A percentile compares a stretch with the other conserved stretches of the same genome.
Evolutionary conservation across 2,329 filamentous ascomycete species (phyloP).

Genomic region (Zasmidium cellare): DNA sequence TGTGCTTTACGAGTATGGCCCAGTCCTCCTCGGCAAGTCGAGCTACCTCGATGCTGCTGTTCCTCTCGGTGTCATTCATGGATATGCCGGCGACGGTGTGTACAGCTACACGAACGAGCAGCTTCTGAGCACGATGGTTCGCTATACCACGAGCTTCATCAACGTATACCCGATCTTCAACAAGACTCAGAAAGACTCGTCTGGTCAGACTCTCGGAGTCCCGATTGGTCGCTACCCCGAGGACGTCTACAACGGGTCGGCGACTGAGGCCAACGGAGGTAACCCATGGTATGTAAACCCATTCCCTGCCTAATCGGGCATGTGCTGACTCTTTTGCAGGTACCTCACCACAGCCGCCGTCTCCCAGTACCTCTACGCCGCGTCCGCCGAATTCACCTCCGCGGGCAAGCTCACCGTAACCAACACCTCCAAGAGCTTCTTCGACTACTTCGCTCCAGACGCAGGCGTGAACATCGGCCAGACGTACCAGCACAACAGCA

Average conservation of each 20-base stretch:
- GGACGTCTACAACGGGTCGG: conserved; percentile 36
- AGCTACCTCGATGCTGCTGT: conserved; percentile 37
- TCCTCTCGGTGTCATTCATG: conserved; percentile 34
- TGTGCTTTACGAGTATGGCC: conserved; percentile 36
- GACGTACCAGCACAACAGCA: conserved; percentile 26
- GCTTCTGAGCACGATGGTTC: conserved; percentile 31
- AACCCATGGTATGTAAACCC: conserved; percentile 31
- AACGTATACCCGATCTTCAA: conserved; percentile 31
- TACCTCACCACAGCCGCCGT: conserved; percentile 36
- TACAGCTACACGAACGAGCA: conserved; percentile 36
- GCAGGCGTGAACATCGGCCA: conserved; percentile 21
- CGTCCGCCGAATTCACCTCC: conserved; percentile 20
- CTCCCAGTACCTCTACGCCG: conserved; percentile 33
- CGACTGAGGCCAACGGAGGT: conserved; percentile 30
- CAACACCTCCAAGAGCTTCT: conserved; percentile 34
- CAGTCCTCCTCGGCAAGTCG: conserved; percentile 32
- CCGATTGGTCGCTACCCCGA: conserved; percentile 39
- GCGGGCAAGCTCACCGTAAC: conserved; percentile 28
- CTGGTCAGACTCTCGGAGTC: conserved; percentile 31
- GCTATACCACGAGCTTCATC: conserved; percentile 33
- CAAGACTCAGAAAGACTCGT: conserved; percentile 23
- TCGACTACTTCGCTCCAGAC: conserved; percentile 34
- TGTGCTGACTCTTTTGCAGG: too few relatives aligned
- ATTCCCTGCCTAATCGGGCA: too few relatives aligned
- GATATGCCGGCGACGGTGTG: conserved; percentile 33